phyloP scores from a whole-genome alignment of 805 yeast species.

The Metschnikowia borealis region DNA sequence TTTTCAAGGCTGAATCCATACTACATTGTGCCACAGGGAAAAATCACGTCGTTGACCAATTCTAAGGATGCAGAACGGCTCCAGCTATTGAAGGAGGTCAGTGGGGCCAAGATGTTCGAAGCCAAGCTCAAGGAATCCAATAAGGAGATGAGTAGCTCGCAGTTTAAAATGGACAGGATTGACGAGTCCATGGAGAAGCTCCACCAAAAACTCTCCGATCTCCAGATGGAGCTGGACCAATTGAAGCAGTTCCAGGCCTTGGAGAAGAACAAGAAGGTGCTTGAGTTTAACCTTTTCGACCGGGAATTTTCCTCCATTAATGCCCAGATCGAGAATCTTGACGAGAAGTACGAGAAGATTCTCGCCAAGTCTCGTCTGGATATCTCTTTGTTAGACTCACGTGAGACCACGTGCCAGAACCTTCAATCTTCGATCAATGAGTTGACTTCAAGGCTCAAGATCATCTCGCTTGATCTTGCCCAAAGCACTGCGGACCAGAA shows the following conservation, averaged over 20 bases:
- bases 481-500: conserved; percentile 49
- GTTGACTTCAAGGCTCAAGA: conserved; percentile 45
- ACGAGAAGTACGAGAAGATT: conserved; percentile 49
- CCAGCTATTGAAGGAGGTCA: conserved; percentile 78
- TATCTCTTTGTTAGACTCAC: conserved; percentile 52
- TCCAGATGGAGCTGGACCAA: conserved; percentile 77
- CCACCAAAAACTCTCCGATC: conserved; percentile 67
- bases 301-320: conserved; percentile 66
- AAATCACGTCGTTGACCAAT: conserved; percentile 81
- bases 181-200: conserved; percentile 69
- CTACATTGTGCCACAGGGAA: conserved; percentile 96
- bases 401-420: conserved; percentile 50
- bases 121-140: conserved; percentile 70
- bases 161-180: conserved; percentile 64
- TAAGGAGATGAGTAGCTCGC: conserved; percentile 74
- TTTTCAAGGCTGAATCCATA: conserved; percentile 88
- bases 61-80: conserved; percentile 84
- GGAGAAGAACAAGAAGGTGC: conserved; percentile 63
- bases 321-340: conserved; percentile 56
- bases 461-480: conserved; percentile 52
- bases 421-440: conserved; percentile 44
- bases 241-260: conserved; percentile 63
- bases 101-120: conserved; percentile 93
- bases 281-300: conserved; percentile 72
- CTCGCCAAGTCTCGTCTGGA: conserved; percentile 52